A percentile compares a stretch with the other conserved stretches of the same genome.
These are phyloP conservation scores for Solanum bulbocastanum DNA, from an alignment of 257 asterid species.

Conservation along the genomic window DNA sequence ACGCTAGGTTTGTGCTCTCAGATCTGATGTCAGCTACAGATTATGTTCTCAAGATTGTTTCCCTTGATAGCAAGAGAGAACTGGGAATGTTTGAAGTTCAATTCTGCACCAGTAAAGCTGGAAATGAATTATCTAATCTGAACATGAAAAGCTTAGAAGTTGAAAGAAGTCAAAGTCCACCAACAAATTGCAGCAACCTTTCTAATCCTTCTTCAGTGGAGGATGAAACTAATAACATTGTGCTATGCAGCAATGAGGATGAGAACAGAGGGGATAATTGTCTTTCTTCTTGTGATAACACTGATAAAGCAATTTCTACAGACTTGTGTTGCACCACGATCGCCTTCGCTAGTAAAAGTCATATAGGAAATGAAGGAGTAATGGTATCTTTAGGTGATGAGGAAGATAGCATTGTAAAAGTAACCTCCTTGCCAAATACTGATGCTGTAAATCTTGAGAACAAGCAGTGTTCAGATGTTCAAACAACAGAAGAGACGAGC, in stretches of 20 bases:
- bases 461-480: conserved; percentile 23
- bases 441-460: conserved; percentile 11
- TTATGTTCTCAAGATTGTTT: conserved; percentile 47
- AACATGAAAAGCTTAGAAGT: conserved; percentile 29
- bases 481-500: conserved; percentile 31
- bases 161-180: conserved; percentile 52
- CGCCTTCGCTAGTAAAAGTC: conserved; percentile 11
- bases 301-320: conserved; percentile 25
- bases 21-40: conserved; percentile 47
- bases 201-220: conserved; percentile 88
- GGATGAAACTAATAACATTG: conserved; percentile 52
- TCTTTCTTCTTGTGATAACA: conserved; percentile 18
- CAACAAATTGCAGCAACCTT: conserved; percentile 69
- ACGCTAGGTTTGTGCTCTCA: conserved; percentile 37
- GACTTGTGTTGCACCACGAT: neutral
- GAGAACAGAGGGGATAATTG: conserved; percentile 33
- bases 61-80: conserved; percentile 37
- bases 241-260: conserved; percentile 37
- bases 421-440: conserved; percentile 6
- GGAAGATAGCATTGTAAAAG: conserved; percentile 24
- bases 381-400: conserved; percentile 26
- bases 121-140: conserved; percentile 14
- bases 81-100: conserved; percentile 30
- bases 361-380: conserved; percentile 22
- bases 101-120: conserved; percentile 31